phyloP scores from a whole-genome alignment of 768 basidiomycete genomes.

The Suillus discolor region DNA sequence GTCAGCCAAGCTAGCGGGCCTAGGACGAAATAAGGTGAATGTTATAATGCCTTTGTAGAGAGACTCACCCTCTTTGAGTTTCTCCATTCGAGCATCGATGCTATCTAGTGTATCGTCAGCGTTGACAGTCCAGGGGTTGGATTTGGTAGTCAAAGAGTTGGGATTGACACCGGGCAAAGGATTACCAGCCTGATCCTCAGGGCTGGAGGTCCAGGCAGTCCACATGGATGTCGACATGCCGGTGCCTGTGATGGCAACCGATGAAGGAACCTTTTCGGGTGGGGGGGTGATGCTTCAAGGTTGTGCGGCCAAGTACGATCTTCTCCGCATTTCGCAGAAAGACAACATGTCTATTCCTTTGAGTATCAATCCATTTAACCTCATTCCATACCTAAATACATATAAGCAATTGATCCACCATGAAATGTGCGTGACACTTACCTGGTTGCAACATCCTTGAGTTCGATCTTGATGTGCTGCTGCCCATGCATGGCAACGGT shows the following conservation, averaged over 20 bases:
- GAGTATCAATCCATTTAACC: background rate
- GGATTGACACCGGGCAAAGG: background rate
- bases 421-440: background rate
- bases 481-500: background rate
- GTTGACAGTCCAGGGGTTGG: background rate
- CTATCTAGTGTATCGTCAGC: background rate
- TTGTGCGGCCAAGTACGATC: background rate
- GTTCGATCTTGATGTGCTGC: background rate
- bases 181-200: background rate
- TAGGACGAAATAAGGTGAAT: background rate
- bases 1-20: background rate
- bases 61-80: background rate
- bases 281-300: background rate
- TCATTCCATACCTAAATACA: background rate
- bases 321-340: background rate
- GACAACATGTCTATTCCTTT: background rate
- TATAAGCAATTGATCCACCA: background rate
- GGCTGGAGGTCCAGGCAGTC: background rate
- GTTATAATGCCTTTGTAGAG: background rate
- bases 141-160: background rate
- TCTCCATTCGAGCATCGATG: background rate
- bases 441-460: background rate
- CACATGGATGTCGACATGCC: background rate
- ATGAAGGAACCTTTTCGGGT: background rate
- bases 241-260: background rate